Percentiles rank a stretch among this genome's conserved stretches.
Evolutionary conservation across 441 rosid species (phyloP).

Genomic region (Populus tomentosa): DNA sequence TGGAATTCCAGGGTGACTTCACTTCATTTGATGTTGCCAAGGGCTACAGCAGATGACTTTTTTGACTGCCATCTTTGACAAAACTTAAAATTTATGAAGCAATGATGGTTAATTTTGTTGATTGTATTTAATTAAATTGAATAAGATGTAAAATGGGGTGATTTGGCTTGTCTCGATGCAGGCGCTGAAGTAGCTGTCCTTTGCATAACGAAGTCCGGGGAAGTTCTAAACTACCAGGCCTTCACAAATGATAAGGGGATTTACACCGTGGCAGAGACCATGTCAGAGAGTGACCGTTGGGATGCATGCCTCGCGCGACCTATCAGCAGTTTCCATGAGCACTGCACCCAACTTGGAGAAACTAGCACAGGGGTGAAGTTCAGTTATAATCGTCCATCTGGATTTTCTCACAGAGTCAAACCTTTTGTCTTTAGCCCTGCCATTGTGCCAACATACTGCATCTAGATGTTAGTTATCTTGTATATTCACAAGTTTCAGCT

Average conservation of each 20-base stretch:
- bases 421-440: constrained; percentile 67
- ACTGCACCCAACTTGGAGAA: constrained; percentile 55
- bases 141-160: neutral
- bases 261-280: constrained; percentile 88
- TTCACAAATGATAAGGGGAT: constrained; percentile 76
- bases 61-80: neutral
- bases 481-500: neutral
- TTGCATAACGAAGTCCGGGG: constrained; percentile 89
- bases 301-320: constrained; percentile 89
- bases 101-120: neutral
- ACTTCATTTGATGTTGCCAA: neutral
- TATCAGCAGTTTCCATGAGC: constrained; percentile 77
- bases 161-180: constrained; percentile 20
- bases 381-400: constrained; percentile 70
- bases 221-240: constrained; percentile 90
- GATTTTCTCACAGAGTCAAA: constrained; percentile 61
- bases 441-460: constrained; percentile 62
- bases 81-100: neutral
- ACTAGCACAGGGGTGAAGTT: constrained; percentile 71
- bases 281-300: constrained; percentile 97
- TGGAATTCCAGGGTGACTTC: neutral
- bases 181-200: constrained; percentile 99
- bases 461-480: constrained; percentile 13
- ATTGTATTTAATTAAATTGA: neutral
- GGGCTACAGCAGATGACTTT: neutral